phyloP scores from a whole-genome alignment of 2,329 filamentous ascomycete genomes.

The Leptodontidium sp. region DNA sequence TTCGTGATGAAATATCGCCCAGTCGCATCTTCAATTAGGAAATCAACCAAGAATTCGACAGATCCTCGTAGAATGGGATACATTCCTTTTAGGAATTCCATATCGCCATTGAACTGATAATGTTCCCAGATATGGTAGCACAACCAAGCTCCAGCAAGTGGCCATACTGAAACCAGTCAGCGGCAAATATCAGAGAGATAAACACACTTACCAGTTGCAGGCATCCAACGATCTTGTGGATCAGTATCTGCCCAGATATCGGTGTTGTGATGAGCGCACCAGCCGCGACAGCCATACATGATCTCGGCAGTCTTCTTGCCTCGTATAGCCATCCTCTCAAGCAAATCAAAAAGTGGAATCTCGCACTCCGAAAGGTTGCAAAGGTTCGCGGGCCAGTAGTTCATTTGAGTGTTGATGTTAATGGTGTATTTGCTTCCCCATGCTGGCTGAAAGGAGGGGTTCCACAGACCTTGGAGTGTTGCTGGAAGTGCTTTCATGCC shows the following conservation, averaged over 20 bases:
- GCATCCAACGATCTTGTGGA: constrained; percentile 47
- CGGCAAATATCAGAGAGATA: background rate
- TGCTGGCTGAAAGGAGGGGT: constrained; percentile 50
- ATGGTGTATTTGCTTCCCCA: constrained; percentile 60
- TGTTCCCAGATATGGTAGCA: constrained; percentile 51
- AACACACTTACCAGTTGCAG: constrained; percentile 39
- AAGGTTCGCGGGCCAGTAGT: constrained; percentile 55
- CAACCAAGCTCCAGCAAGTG: constrained; percentile 53
- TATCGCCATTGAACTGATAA: constrained; percentile 49
- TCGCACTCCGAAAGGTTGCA: constrained; percentile 49
- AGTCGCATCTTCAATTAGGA: constrained; percentile 45
- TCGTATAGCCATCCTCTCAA: constrained; percentile 48
- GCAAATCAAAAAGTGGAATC: constrained; percentile 50
- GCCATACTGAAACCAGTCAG: constrained; percentile 45
- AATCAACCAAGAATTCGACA: constrained; percentile 48
- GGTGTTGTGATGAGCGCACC: constrained; percentile 46
- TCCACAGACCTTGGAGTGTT: constrained; percentile 57
- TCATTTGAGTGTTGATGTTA: constrained; percentile 62
- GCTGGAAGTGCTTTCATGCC: constrained; percentile 49
- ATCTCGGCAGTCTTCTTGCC: constrained; percentile 45
- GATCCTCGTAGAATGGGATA: constrained; percentile 46
- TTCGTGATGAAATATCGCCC: constrained; percentile 47
- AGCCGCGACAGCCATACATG: constrained; percentile 46
- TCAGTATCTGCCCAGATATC: constrained; percentile 48
- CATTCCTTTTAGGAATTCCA: constrained; percentile 42